These are phyloP conservation scores for Fusarium penzigii DNA, from an alignment of 2,329 filamentous ascomycete species.

Conservation along the genomic window DNA sequence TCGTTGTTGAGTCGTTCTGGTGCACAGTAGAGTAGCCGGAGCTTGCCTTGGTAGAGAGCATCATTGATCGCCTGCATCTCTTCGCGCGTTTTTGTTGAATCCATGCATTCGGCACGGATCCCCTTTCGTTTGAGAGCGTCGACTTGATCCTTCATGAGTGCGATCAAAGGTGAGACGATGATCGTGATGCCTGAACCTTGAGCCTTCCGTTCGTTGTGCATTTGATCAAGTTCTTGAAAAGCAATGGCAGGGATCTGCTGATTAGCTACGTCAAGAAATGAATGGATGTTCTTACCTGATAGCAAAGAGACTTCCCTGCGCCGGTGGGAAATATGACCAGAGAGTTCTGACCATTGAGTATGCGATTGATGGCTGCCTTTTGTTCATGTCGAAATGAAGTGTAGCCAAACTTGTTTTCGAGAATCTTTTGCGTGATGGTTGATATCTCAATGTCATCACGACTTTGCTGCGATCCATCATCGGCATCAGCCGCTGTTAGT, in stretches of 20 bases:
- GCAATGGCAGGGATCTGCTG: constrained; percentile 47
- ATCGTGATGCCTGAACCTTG: constrained; percentile 52
- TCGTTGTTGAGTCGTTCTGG: constrained; percentile 64
- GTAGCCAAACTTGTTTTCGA: constrained; percentile 42
- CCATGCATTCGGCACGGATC: constrained; percentile 54
- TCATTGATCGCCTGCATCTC: constrained; percentile 41
- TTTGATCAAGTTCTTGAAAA: constrained; percentile 44
- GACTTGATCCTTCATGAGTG: constrained; percentile 63
- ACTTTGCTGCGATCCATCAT: no score
- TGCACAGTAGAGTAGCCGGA: constrained; percentile 59
- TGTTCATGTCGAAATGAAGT: constrained; percentile 47
- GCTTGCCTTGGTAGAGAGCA: constrained; percentile 43
- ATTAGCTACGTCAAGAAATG: not conserved
- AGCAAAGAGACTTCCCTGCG: constrained; percentile 52
- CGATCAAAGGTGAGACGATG: constrained; percentile 57
- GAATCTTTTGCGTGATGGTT: constrained; percentile 29
- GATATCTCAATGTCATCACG: constrained; percentile 4
- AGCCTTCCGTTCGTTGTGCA: constrained; percentile 24
- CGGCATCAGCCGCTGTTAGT: not conserved
- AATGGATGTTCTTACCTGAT: constrained; percentile 37
- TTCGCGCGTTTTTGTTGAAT: constrained; percentile 56
- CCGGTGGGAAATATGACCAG: constrained; percentile 50
- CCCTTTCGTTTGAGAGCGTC: constrained; percentile 52
- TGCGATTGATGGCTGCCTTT: constrained; percentile 39
- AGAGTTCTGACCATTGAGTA: constrained; percentile 41